phyloP scores from a whole-genome alignment of 768 basidiomycete genomes.

The Glaciozyma antarctica region DNA sequence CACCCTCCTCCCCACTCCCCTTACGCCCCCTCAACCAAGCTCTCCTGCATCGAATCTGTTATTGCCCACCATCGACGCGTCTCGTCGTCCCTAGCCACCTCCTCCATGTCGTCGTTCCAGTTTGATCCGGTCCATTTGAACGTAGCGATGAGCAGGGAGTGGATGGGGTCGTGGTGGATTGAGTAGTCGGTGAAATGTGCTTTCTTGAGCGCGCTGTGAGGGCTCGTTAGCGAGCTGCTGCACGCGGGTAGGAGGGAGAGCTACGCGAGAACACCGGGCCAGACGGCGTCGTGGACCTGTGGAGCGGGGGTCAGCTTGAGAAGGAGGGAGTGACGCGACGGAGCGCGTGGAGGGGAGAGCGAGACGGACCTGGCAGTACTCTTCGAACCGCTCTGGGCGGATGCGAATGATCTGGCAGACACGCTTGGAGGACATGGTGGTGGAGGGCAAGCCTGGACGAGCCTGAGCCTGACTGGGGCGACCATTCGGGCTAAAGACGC shows the following conservation, averaged over 20 bases:
- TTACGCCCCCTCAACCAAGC: neutral
- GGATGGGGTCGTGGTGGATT: constrained; percentile 1
- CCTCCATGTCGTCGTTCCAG: constrained; percentile 4
- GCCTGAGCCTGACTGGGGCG: too few species aligned
- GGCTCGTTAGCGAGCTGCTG: neutral
- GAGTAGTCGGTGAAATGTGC: constrained; percentile 3
- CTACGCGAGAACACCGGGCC: neutral
- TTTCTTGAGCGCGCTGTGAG: neutral
- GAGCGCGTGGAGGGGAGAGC: neutral
- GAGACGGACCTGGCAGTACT: constrained; percentile 4
- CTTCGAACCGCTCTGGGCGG: constrained; percentile 1
- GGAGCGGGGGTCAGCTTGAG: neutral
- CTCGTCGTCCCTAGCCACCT: neutral
- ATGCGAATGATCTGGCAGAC: constrained; percentile 4
- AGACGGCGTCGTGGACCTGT: neutral
- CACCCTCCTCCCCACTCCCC: neutral
- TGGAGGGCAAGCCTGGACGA: too few species aligned
- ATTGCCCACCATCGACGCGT: constrained; percentile 2
- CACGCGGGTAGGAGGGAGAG: neutral
- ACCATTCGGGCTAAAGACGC: too few species aligned
- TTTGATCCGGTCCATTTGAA: neutral
- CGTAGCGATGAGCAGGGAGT: constrained; percentile 1
- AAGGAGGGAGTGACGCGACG: neutral
- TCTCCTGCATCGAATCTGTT: constrained; percentile 1
- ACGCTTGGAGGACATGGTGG: neutral